Conservation (phyloP, 2,329 filamentous ascomycete species). For the Diaporthe citri region DNA sequence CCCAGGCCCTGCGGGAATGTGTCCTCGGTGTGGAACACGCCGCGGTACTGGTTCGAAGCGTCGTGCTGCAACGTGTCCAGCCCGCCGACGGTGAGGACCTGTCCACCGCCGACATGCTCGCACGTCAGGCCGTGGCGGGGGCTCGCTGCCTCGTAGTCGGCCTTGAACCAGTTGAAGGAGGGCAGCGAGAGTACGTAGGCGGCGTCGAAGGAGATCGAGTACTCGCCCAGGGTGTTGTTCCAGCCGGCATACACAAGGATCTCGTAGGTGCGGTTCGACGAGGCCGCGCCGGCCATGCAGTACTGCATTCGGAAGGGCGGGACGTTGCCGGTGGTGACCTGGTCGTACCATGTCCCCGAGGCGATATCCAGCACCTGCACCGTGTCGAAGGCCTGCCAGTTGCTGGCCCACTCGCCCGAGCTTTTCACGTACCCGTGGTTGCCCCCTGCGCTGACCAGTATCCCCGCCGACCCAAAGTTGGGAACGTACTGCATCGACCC, state of each 20-base stretch:
- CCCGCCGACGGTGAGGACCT: slow-evolving; percentile 55
- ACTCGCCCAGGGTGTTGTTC: slow-evolving; percentile 40
- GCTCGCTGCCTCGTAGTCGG: slow-evolving; percentile 41
- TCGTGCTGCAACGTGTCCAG: slow-evolving; percentile 41
- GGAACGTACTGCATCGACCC: slow-evolving; percentile 29
- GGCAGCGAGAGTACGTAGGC: slow-evolving; percentile 45
- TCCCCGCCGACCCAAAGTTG: slow-evolving; percentile 27
- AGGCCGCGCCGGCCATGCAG: slow-evolving; percentile 44
- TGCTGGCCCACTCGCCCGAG: slow-evolving; percentile 2
- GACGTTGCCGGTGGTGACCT: slow-evolving; percentile 40
- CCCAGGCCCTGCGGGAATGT: slow-evolving; percentile 42
- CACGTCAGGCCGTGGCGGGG: slow-evolving; percentile 44
- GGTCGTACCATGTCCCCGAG: slow-evolving; percentile 42
- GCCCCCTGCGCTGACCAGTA: slow-evolving; percentile 22
- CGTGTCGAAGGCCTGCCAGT: slow-evolving; percentile 29
- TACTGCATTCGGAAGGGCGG: slow-evolving; percentile 42
- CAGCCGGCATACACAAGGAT: slow-evolving; percentile 45
- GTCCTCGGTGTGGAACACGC: slow-evolving; percentile 41
- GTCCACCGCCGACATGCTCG: slow-evolving; percentile 51
- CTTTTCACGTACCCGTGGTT: slow-evolving; percentile 25
- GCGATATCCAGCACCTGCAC: slow-evolving; percentile 42
- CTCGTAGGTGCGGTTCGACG: slow-evolving; percentile 43
- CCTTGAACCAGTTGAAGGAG: slow-evolving; percentile 45
- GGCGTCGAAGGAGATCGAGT: slow-evolving; percentile 41
- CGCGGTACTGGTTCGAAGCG: slow-evolving; percentile 25